Base-by-base conservation (phyloP, 1,139 yeast genomes). In the Saccharomyces pastorianus region DNA sequence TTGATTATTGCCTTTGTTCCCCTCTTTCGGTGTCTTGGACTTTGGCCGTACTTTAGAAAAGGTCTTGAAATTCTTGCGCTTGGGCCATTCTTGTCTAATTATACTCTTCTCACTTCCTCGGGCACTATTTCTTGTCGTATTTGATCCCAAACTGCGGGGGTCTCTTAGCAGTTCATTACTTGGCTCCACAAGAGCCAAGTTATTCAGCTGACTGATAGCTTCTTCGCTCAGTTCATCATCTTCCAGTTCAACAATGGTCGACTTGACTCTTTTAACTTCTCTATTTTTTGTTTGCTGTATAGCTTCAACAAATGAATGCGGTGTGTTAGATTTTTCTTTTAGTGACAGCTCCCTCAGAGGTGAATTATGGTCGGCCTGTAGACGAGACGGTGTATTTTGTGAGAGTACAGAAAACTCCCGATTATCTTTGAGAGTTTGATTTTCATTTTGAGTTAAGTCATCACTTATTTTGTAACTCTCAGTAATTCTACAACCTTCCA, bases 51-150 rank as follows among this genome's bases (percentile, higher is more conserved):
- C 51, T 48, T 73, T 73, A 1, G 64, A 64, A 60, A 73, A 73
- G 3, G 57, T 64, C 50, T 73, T 73, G 54, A 65, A 73, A 55
- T 73, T 72, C 54, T 68, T 72, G 7, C 75, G 59, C 1, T 64
- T 65, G 32, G 60, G 53, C 71, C 72, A 68, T 42, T 56, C 58
- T 1, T 20, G 23, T 20, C 23, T 20, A 20, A 20, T 20, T 4
- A 4, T 4, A 20, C 23, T 4, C 23, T 20, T 20, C 23, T 20
- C 23, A 20, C 23, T 20, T 20, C 23, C 3, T 4, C 23, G 23
- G 6, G 41, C 11, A 20, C 58, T 55, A 25, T 13, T 28, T 13
- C 17, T 20, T 20, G 23, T 20, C 23, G 4, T 20, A 20, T 20
- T 20, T 4, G 23, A 20, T 20, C 23, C 23, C 23, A 20, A 4